Conservation (phyloP, 129 eudicot species). For the Smallanthus sonchifolius region DNA sequence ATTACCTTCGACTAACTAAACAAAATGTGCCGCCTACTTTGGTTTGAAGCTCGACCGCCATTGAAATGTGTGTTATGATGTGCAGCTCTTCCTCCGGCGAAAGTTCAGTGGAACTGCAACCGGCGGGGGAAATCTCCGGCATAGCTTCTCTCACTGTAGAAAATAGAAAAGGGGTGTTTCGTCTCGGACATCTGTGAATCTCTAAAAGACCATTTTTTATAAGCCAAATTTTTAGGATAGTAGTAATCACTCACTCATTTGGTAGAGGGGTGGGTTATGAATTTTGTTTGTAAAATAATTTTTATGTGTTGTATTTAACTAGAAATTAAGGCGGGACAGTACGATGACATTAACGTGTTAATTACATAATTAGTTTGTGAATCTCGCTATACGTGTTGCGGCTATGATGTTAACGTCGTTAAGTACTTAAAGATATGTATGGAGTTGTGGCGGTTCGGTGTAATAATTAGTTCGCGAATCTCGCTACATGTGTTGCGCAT, state of each 20-base stretch:
- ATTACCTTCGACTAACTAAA: slow-evolving; percentile 62
- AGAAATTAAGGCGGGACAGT: no score
- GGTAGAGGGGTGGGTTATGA: no score
- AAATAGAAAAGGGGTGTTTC: background rate
- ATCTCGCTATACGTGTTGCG: no score
- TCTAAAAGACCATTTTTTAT: slow-evolving; percentile 1
- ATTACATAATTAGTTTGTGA: no score
- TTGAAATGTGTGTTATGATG: slow-evolving; percentile 44
- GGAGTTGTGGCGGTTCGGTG: no score
- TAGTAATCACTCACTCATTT: background rate
- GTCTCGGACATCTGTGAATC: slow-evolving; percentile 17
- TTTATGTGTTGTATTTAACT: no score
- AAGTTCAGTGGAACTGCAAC: slow-evolving; percentile 25
- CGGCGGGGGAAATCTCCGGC: slow-evolving; percentile 25
- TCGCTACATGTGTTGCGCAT: no score
- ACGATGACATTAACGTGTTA: no score
- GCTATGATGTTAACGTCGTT: no score
- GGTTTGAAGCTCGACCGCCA: slow-evolving; percentile 61
- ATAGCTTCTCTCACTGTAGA: slow-evolving; percentile 19
- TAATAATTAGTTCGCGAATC: no score
- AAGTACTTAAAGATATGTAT: no score
- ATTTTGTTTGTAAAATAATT: no score
- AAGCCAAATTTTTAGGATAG: background rate
- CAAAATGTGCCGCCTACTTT: slow-evolving; percentile 81
- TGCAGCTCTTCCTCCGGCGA: slow-evolving; percentile 82